Evolutionary conservation across 306 rosid genomes (phyloP), one percentile per base, ranked within the genome.

Genomic region (Fagus sylvatica): DNA sequence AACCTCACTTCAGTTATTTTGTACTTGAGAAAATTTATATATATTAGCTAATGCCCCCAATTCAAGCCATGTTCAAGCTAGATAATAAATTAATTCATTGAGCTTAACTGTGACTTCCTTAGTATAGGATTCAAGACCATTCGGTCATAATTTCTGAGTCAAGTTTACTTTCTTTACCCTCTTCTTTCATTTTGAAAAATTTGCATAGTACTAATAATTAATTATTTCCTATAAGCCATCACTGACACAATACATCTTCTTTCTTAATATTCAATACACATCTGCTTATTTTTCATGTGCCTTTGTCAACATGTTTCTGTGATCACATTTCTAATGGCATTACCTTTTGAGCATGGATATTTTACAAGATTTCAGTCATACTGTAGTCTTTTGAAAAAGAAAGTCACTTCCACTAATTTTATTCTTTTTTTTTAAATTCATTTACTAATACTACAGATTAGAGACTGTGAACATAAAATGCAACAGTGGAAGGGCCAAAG

Each of bases 251-350:
- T 93, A 90, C 83, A 80, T 89, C 55, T 91, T 90, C 86, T 96
- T 93, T 76, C 74, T 91, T 67, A 97, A 97, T 6, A 90, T 93
- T 64, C 91, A 93, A 82, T 87, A 91, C 78, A 93, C 98, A 12
- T 93, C 98, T 32, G 97, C 97, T 53, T 91, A 97, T 73, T 93
- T 91, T 80, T 83, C 97, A 30, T 88, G 91, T 73, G 98, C 98
- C 73, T 93, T 93, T 53, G 22, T 93, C 66, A 93, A 93, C 87
- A 81, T 86, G 97, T 93, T 53, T 97, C 98, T 11, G 89, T 87
- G 65, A 10, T 85, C 79, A 93, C 98, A 7, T 91, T 93, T 79
- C 73, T 90, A 7, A 80, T 91, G 82, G 97, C 98, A 72, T 79
- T 93, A 59, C 98, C 98, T 33, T 87, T 93, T 32, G 88, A 97